Conservation (phyloP, 2,329 filamentous ascomycete genomes). For the Rhinocladiella mackenziei region DNA sequence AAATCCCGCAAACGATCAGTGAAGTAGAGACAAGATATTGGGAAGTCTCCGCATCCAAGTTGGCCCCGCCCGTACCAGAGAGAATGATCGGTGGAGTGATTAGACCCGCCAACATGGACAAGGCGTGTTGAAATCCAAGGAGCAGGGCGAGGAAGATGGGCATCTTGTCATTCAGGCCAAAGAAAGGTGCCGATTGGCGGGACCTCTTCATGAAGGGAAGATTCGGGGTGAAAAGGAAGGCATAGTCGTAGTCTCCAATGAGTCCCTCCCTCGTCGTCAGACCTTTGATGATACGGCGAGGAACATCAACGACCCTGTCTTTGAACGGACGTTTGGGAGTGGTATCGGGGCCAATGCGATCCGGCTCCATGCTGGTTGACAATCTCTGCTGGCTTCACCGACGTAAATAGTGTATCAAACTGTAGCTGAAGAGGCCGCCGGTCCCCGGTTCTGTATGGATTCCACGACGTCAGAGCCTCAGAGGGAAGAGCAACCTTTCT, state of each 20-base stretch:
- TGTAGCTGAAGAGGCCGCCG: background rate
- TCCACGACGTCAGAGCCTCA: too few species aligned
- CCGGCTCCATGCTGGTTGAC: conserved; percentile 29
- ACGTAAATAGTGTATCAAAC: background rate
- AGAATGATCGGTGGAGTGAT: conserved; percentile 78
- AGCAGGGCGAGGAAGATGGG: conserved; percentile 69
- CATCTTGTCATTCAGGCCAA: conserved; percentile 75
- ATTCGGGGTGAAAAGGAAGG: conserved; percentile 52
- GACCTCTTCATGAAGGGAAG: conserved; percentile 48
- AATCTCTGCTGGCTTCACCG: background rate
- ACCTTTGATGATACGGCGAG: conserved; percentile 34
- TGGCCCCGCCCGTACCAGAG: conserved; percentile 53
- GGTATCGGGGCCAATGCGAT: conserved; percentile 42
- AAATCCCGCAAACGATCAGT: conserved; percentile 71
- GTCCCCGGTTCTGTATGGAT: too few species aligned
- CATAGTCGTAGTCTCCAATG: conserved; percentile 51
- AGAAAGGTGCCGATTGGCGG: conserved; percentile 63
- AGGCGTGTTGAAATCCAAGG: conserved; percentile 72
- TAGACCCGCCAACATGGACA: conserved; percentile 71
- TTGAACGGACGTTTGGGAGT: conserved; percentile 35
- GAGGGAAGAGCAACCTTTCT: too few species aligned
- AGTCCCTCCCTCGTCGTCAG: conserved; percentile 60
- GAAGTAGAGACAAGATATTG: conserved; percentile 77
- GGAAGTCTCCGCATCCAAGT: conserved; percentile 57
- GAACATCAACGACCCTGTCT: conserved; percentile 31